These are phyloP conservation scores for Sutorius australiensis DNA, from an alignment of 768 basidiomycete species.

Conservation along the genomic window DNA sequence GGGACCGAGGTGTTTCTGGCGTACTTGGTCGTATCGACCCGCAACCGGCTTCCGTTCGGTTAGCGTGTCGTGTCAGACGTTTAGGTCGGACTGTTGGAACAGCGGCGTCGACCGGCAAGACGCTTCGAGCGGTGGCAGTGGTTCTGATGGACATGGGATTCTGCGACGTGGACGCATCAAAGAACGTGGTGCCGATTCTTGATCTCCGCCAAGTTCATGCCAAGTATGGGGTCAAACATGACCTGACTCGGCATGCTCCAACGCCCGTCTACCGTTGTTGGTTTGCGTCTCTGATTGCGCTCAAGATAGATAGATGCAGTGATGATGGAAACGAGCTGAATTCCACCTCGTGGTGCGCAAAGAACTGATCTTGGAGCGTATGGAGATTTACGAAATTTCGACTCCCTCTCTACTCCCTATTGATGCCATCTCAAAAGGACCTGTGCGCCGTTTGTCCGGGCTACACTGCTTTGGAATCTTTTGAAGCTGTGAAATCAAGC, in stretches of 20 bases:
- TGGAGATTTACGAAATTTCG: constrained; percentile 2
- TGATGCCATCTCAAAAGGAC: neutral
- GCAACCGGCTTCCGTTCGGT: no score
- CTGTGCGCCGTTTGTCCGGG: neutral
- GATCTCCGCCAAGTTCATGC: neutral
- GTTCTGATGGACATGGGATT: neutral
- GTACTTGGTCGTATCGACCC: no score
- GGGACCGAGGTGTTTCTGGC: no score
- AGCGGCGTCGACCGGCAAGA: neutral
- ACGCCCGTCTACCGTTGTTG: neutral
- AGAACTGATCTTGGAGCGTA: neutral
- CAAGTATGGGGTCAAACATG: no score
- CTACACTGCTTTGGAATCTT: constrained; percentile 7
- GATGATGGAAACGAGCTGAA: constrained; percentile 1
- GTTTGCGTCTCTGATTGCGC: neutral
- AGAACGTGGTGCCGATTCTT: neutral
- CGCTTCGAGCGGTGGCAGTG: neutral
- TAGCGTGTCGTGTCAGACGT: no score
- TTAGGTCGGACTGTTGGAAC: no score
- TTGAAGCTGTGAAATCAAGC: constrained; percentile 27
- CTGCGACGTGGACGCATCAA: neutral
- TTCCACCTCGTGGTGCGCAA: neutral
- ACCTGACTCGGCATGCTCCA: neutral
- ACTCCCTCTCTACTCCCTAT: neutral
- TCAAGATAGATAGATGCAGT: neutral